Evolutionary conservation across 495 filamentous ascomycete genomes (phyloP).

Genomic region (Podospora appendiculata): DNA sequence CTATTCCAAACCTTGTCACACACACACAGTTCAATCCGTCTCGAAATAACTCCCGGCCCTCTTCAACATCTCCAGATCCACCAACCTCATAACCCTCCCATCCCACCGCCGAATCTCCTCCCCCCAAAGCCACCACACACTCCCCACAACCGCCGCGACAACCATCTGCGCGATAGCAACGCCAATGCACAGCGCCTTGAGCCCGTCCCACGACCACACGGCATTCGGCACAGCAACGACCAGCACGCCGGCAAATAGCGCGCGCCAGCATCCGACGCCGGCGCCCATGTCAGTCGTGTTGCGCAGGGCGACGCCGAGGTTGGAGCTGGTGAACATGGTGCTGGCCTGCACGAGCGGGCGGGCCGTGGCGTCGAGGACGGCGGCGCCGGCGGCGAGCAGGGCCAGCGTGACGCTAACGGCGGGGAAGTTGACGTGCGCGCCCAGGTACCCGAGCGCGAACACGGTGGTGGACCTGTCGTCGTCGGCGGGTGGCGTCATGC

Average conservation of each 20-base stretch:
- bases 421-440: slow-evolving; percentile 25
- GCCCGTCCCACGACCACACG: slow-evolving; percentile 23
- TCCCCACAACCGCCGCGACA: slow-evolving; percentile 16
- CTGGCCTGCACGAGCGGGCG: slow-evolving; percentile 30
- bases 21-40: too few species aligned
- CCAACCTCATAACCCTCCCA: slow-evolving; percentile 33
- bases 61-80: slow-evolving; percentile 31
- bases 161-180: slow-evolving; percentile 26
- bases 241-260: slow-evolving; percentile 27
- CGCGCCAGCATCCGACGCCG: slow-evolving; percentile 24
- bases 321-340: slow-evolving; percentile 34
- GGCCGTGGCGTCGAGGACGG: slow-evolving; percentile 24
- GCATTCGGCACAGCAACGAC: slow-evolving; percentile 31
- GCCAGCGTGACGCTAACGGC: slow-evolving; percentile 31
- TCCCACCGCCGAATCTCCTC: slow-evolving; percentile 29
- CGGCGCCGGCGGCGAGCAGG: slow-evolving; percentile 28
- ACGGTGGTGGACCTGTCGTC: slow-evolving; percentile 10
- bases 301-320: slow-evolving; percentile 27
- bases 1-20: background rate
- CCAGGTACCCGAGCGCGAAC: slow-evolving; percentile 18
- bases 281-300: slow-evolving; percentile 36
- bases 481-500: slow-evolving; percentile 21
- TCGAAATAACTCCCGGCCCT: slow-evolving; percentile 37
- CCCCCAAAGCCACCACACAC: slow-evolving; percentile 30
- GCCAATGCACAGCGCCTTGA: slow-evolving; percentile 24